Evolutionary conservation across 345 rosid genomes (phyloP).

Genomic region (Murraya paniculata): DNA sequence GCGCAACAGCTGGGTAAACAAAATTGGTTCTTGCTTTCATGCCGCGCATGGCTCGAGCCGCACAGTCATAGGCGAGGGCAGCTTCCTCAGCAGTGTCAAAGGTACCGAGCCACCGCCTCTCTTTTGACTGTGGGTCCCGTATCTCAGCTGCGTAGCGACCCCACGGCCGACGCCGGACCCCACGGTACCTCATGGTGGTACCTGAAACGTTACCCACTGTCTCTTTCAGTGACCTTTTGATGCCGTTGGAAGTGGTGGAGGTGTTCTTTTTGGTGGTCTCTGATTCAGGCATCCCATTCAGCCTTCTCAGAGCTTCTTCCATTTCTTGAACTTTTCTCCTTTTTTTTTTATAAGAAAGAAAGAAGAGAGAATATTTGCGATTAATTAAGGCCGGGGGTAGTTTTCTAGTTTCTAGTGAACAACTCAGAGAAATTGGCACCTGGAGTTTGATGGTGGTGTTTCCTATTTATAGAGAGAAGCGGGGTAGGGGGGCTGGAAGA

Average conservation of each 20-base stretch:
- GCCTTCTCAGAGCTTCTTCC: conserved; percentile 69
- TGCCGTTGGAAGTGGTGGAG: conserved; percentile 15
- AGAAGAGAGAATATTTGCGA: background rate
- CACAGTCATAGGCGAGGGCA: conserved; percentile 89
- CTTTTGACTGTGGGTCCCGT: conserved; percentile 85
- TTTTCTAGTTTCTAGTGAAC: background rate
- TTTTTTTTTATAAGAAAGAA: background rate
- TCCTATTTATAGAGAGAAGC: conserved; percentile 22
- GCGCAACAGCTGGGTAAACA: conserved; percentile 51
- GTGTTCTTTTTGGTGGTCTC: conserved; percentile 20
- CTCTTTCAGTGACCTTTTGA: conserved; percentile 40
- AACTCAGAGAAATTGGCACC: conserved; percentile 4
- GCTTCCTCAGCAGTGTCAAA: conserved; percentile 99
- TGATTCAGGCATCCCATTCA: conserved; percentile 28
- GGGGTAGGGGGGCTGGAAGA: background rate
- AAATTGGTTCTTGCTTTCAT: conserved; percentile 90
- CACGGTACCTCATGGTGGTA: conserved; percentile 73
- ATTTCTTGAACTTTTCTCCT: conserved; percentile 2
- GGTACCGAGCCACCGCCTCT: conserved; percentile 96
- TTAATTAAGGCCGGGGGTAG: too few relatives aligned
- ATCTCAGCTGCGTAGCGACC: conserved; percentile 99
- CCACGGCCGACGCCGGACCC: conserved; percentile 95
- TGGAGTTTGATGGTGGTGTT: background rate
- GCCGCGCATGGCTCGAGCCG: conserved; percentile 92
- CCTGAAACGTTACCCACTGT: conserved; percentile 15